These are phyloP conservation scores for Penicillium ochrochloron DNA, from an alignment of 495 filamentous ascomycete species.

Conservation along the genomic window DNA sequence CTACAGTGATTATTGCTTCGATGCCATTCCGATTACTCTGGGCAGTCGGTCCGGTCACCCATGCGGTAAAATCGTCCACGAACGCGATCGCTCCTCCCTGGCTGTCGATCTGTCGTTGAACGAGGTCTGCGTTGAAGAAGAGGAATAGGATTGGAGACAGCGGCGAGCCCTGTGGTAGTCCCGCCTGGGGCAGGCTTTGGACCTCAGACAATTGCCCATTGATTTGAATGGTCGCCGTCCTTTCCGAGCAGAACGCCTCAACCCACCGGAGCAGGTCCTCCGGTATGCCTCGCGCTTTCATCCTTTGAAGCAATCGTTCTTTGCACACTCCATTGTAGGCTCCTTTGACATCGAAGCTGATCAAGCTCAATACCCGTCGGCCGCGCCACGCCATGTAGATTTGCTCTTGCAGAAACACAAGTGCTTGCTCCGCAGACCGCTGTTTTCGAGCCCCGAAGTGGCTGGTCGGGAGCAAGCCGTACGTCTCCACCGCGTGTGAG, in stretches of 20 bases:
- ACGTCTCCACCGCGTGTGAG: too few species aligned
- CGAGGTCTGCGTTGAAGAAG: constrained; percentile 40
- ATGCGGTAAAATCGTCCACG: constrained; percentile 14
- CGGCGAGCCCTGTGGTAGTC: constrained; percentile 36
- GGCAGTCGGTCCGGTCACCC: constrained; percentile 22
- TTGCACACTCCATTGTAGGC: too few species aligned
- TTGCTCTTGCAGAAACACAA: too few species aligned
- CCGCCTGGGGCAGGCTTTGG: constrained; percentile 20
- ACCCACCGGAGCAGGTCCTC: constrained; percentile 37
- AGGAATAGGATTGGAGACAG: constrained; percentile 40
- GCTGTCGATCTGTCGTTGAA: constrained; percentile 24
- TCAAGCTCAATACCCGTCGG: neutral
- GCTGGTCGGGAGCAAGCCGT: too few species aligned
- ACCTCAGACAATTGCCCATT: constrained; percentile 23
- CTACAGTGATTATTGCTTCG: constrained; percentile 23
- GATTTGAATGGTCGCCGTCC: constrained; percentile 24
- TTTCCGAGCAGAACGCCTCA: constrained; percentile 34
- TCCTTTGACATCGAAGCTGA: too few species aligned
- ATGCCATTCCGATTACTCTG: constrained; percentile 29
- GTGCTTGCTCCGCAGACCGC: too few species aligned
- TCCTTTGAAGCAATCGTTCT: too few species aligned
- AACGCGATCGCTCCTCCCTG: constrained; percentile 25
- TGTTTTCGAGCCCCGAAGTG: too few species aligned
- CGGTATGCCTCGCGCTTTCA: too few species aligned
- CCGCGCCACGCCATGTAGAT: too few species aligned